Percentiles rank a stretch among this genome's conserved stretches.
Evolutionary conservation across 2,329 filamentous ascomycete species (phyloP).

Genomic region (Pyrenochaeta sp.): DNA sequence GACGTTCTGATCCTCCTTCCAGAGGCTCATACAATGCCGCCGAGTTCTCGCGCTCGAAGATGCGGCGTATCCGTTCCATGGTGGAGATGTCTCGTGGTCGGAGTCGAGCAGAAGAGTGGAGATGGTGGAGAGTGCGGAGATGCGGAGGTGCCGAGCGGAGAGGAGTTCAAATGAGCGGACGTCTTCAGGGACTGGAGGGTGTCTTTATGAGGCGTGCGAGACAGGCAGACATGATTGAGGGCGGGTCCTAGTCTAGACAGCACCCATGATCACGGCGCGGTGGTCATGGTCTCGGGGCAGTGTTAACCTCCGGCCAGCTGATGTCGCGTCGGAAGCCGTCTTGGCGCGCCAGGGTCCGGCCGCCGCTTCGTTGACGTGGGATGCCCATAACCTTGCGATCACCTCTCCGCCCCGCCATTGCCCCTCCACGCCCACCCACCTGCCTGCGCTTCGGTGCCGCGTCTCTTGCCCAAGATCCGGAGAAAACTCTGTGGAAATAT

Average conservation of each 20-base stretch:
- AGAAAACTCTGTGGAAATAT: too few species aligned
- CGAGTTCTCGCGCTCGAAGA: conserved; percentile 38
- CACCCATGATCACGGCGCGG: conserved; percentile 25
- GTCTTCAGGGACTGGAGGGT: conserved; percentile 3
- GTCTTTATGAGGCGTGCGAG: conserved; percentile 1
- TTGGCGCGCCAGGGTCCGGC: conserved; percentile 9
- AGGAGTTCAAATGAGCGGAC: conserved; percentile 14
- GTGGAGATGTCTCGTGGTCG: conserved; percentile 7
- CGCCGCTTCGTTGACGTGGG: conserved; percentile 17
- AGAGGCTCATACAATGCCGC: conserved; percentile 47
- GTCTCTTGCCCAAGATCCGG: too few species aligned
- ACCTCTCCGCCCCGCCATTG: conserved; percentile 15
- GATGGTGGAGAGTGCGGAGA: conserved; percentile 13
- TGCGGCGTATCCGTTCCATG: conserved; percentile 46
- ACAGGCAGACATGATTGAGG: conserved; percentile 33
- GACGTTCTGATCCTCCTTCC: conserved; percentile 44
- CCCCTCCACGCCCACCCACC: conserved; percentile 15
- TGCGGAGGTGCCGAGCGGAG: conserved; percentile 6
- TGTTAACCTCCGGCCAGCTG: conserved; percentile 16
- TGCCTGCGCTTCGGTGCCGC: not conserved
- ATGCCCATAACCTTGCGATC: conserved; percentile 16
- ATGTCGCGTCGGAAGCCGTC: conserved; percentile 12
- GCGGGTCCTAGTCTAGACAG: conserved; percentile 6
- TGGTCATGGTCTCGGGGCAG: conserved; percentile 14
- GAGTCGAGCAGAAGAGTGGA: too few species aligned